Evolutionary conservation across 805 yeast species (phyloP), one percentile per base, ranked within the genome.

Genomic region (Ogataea parapolymorpha): DNA sequence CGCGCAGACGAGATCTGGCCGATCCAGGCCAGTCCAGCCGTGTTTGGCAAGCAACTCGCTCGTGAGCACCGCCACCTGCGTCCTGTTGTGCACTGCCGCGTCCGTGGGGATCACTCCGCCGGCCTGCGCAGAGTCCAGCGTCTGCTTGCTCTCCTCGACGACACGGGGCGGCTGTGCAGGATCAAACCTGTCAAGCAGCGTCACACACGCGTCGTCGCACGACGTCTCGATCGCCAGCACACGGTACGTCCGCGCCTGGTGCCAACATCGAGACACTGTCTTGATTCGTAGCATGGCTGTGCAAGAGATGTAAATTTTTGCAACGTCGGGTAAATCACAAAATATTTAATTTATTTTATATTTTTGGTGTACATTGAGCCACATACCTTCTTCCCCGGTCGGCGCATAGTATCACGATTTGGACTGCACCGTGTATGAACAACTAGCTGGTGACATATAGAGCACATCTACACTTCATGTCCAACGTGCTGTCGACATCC

Each of bases 131-230:
- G 93, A 85, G 55, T 85, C 71, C 14, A 91, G 66, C 0, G 96
- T 87, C 3, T 60, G 56, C 49, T 82, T 85, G 20, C 68, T 51
- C 45, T 90, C 88, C 17, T 71, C 79, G 2, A 86, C 39, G 1
- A 83, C 62, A 0, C 49, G 61, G 0, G 85, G 80, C 3, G 75
- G 66, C 18, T 59, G 50, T 2, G 58, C 50, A 1, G 52, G 47
- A 1, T 54, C 50, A 6, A 36, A 45, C 38, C 89, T 67, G 28
- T 82, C 81, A 3, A 90, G 58, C 6, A 91, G 65, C 0, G 96
- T 85, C 2, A 89, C 91, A 51, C 97, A 89, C 0, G 96, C 77
- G 61, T 93, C 99, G 62, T 93, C 99, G 58, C 99, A 93, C 0
- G 96, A 87, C 0, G 95, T 79, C 58, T 93, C 99, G 11, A 93